Evolutionary conservation across 768 basidiomycete genomes (phyloP).

Genomic region (Lentinus brumalis): DNA sequence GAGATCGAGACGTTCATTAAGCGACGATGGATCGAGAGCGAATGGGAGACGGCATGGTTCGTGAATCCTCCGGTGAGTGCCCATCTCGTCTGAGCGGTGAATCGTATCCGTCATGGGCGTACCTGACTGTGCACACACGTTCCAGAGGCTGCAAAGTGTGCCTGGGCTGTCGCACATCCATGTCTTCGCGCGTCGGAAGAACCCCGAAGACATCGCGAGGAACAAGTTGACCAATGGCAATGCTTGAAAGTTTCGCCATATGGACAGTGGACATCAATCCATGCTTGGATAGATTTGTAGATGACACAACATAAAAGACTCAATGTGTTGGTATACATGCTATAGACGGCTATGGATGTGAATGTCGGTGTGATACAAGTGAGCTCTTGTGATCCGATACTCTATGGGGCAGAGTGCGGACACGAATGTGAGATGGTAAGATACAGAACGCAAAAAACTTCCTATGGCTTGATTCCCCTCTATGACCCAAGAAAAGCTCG

Average conservation of each 20-base stretch:
- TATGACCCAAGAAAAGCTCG: not conserved
- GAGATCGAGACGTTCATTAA: constrained; percentile 67
- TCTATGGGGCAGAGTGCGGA: not conserved
- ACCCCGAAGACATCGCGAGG: constrained; percentile 24
- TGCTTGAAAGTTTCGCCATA: not conserved
- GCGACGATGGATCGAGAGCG: constrained; percentile 63
- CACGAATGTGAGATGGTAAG: constrained; percentile 9
- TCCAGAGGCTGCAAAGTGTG: constrained; percentile 81
- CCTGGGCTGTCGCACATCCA: constrained; percentile 84
- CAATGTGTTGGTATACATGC: constrained; percentile 17
- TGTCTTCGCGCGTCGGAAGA: constrained; percentile 72
- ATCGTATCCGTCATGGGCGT: not conserved
- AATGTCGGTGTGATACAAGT: not conserved
- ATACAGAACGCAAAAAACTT: constrained; percentile 13
- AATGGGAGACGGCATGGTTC: constrained; percentile 94
- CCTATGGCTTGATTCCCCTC: not conserved
- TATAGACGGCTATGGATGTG: constrained; percentile 8
- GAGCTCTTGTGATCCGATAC: not conserved
- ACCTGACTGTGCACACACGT: constrained; percentile 7
- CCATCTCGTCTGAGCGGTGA: not conserved
- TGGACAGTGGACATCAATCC: no score
- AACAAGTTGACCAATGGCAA: no score
- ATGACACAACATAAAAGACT: not conserved
- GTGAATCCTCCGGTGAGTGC: constrained; percentile 79
- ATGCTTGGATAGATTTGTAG: not conserved